Evolutionary conservation across 2,329 filamentous ascomycete genomes (phyloP).

Genomic region (Talaromyces sp.): DNA sequence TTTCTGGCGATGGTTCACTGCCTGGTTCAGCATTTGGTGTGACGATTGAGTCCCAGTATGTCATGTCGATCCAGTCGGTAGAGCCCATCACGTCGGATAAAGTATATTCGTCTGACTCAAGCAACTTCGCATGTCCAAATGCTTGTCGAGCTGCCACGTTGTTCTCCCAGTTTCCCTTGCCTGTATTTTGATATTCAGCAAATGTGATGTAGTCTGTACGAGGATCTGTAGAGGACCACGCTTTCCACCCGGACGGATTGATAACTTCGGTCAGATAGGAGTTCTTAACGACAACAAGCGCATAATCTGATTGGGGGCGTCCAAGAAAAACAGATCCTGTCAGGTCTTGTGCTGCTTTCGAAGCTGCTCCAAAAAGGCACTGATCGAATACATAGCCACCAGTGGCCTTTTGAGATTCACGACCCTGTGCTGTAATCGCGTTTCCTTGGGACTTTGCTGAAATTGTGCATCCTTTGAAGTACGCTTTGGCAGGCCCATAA

Average conservation of each 20-base stretch:
- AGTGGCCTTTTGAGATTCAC: conserved; percentile 17
- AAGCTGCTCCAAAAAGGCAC: conserved; percentile 30
- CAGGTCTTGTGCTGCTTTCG: conserved; percentile 19
- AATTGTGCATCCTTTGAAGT: conserved; percentile 35
- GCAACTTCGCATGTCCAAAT: conserved; percentile 38
- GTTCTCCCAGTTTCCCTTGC: conserved; percentile 22
- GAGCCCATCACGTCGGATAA: conserved; percentile 39
- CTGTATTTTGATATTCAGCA: conserved; percentile 22
- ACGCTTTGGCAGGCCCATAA: conserved; percentile 34
- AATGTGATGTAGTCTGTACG: conserved; percentile 19
- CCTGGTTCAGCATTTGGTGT: conserved; percentile 28
- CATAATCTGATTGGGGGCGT: conserved; percentile 18
- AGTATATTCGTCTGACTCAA: conserved; percentile 38
- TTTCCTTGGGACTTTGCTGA: conserved; percentile 26
- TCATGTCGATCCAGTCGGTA: conserved; percentile 44
- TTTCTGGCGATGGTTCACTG: conserved; percentile 23
- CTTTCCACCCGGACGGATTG: conserved; percentile 20
- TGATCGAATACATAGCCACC: conserved; percentile 30
- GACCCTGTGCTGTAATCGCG: conserved; percentile 21
- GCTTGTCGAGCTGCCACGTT: conserved; percentile 32
- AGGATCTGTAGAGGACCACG: conserved; percentile 33
- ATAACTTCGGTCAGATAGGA: conserved; percentile 16
- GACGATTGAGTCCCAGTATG: conserved; percentile 41
- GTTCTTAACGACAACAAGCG: conserved; percentile 20
- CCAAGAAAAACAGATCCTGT: conserved; percentile 18